Conservation (phyloP, 2,329 filamentous ascomycete species). For the Penicillium oxalicum region DNA sequence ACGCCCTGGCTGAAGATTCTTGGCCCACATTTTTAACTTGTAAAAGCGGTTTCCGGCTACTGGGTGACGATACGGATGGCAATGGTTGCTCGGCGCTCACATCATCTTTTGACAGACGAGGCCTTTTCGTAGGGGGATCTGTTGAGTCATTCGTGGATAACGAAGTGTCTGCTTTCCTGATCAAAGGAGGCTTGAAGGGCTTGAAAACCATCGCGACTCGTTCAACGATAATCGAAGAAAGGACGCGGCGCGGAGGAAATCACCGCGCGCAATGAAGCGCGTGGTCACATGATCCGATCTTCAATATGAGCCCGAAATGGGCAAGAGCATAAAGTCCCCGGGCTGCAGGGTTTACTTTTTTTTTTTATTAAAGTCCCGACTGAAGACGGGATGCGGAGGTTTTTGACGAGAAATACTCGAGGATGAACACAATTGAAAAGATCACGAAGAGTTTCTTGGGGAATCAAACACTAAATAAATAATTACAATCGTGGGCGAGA, state of each 20-base stretch:
- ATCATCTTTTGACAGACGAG: slow-evolving; percentile 27
- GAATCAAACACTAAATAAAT: not conserved
- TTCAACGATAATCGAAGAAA: not conserved
- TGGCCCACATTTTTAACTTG: slow-evolving; percentile 26
- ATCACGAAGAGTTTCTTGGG: not conserved
- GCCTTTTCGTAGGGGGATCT: slow-evolving; percentile 31
- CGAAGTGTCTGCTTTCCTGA: slow-evolving; percentile 27
- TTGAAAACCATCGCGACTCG: slow-evolving; percentile 38
- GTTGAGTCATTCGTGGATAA: slow-evolving; percentile 4
- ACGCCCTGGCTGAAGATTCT: slow-evolving; percentile 5
- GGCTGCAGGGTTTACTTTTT: too few relatives aligned
- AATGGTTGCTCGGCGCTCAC: slow-evolving; percentile 4
- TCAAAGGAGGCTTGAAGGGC: slow-evolving; percentile 42
- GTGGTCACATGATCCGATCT: slow-evolving; percentile 17
- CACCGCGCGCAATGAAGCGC: slow-evolving; percentile 15
- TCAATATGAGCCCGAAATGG: not conserved
- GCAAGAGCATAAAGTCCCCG: not conserved
- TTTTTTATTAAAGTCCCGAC: too few relatives aligned
- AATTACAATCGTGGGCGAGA: not conserved
- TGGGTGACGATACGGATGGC: slow-evolving; percentile 6
- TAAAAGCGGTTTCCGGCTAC: slow-evolving; percentile 27
- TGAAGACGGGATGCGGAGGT: too few relatives aligned
- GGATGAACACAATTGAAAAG: too few relatives aligned
- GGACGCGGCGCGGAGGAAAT: slow-evolving; percentile 4
- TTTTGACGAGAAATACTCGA: not conserved